Base-by-base conservation (phyloP, 768 basidiomycete genomes). In the Suillus weaverae region DNA sequence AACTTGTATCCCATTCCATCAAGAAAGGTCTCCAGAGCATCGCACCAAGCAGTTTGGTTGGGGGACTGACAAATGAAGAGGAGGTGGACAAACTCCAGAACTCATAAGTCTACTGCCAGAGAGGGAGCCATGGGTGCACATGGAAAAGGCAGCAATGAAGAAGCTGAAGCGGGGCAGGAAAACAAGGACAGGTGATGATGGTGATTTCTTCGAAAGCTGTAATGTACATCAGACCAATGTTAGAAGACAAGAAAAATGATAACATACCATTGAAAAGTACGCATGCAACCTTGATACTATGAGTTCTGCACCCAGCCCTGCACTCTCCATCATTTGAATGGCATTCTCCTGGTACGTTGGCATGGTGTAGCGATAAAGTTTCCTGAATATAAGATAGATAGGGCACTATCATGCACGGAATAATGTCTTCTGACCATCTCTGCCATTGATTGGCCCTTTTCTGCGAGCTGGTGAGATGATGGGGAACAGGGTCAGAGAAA, bases 31-130 rank as follows among this genome's bases (percentile, higher is more conserved):
- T 77, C 71, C 11, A 78, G 46, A 0, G 77, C 68, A 18, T 72
- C 67, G n/a, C 72, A 68, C 68, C 70, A 73, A 3, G 72, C 76
- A 4, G 73, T 70, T 51, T 66, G 69, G 51, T 76, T 76, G 8
- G 73, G 76, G 8, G 73, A 63, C 5, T 71, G 62, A 26, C 65
- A 62, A 30, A 75, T 55, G 64, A 76, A 78, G 0, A 79, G 64
- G 11, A 66, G 43, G 35, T 57, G 38, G 0, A 72, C 72, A 16
- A 79, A 76, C 35, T 73, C 70, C 18, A 79, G 61, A 33, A 79
- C 67, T 38, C 66, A 68, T 18, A 79, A 33, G 59, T 77, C 73
- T 8, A 80, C 72, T 16, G 75, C 78, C 2, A 80, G 64, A 14
- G 72, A 70, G 8, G 78, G 78, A 0, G 54, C 60, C 3, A 70